Base-by-base conservation (phyloP, 2,329 filamentous ascomycete genomes). In the Fusarium miscanthi region DNA sequence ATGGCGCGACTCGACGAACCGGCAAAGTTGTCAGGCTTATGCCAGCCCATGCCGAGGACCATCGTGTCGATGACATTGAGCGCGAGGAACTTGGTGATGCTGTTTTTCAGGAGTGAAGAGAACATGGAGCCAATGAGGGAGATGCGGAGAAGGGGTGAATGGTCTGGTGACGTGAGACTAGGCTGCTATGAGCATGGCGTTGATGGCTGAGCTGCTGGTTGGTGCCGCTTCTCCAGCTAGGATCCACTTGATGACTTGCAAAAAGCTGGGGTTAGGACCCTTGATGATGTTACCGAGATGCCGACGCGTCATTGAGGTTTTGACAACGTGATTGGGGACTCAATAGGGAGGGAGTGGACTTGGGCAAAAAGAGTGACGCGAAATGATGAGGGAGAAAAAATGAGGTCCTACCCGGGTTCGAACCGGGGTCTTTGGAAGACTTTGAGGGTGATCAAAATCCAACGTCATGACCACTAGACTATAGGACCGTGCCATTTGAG, bases 11-110 rank as follows among this genome's bases (percentile, higher is more conserved):
- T 90, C 78, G 92, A 90, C 76, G 90, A 92, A 79, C 92, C 92
- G 79, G 91, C 89, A 81, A 92, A 90, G 86, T 91, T 91, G 82
- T 91, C 89, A 81, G 92, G 92, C 85, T 92, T 93, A 75, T 89
- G 90, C 90, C 89, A 91, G 83, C 88, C 87, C 88, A 90, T 90
- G 87, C 87, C 88, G 80, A 87, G 86, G 78, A 87, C 87, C 88
- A 90, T 90, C 86, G 85, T 85, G 84, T 30, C 33, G 25, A 23
- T 60, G 37, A 46, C 64, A 67, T 67, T 27, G 23, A 31, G 41
- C 40, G 41, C 31, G 13, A n/a, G 6, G 10, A 40, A 40, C 1
- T 8, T 53, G 13, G 31, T 45, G 51, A 27, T 54, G 1, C 6
- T 41, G 27, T 23, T 37, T 49, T 57, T 54, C 37, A 54, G 52